Evolutionary conservation across 2,329 filamentous ascomycete genomes (phyloP).

Genomic region (Pseudopithomyces chartarum): DNA sequence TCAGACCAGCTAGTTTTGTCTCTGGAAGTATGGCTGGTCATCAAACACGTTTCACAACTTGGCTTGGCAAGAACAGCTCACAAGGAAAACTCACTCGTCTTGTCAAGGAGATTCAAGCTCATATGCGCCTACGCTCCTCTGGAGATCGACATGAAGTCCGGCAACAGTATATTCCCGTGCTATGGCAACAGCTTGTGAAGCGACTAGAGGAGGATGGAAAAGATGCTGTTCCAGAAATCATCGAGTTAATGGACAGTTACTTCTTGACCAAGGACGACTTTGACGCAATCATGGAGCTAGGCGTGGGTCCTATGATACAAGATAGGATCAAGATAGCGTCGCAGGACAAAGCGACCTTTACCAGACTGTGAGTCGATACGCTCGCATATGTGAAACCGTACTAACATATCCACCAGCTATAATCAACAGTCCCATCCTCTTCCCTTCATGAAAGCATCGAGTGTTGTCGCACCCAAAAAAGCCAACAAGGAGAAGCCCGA

Average conservation of each 20-base stretch:
- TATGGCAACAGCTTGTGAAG: constrained; percentile 82
- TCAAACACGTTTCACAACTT: constrained; percentile 78
- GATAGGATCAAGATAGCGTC: constrained; percentile 77
- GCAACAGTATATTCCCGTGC: constrained; percentile 87
- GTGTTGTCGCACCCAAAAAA: constrained; percentile 73
- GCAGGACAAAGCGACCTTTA: constrained; percentile 88
- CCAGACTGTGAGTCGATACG: constrained; percentile 70
- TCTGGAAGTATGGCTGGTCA: constrained; percentile 73
- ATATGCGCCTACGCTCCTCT: constrained; percentile 90
- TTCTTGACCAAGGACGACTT: constrained; percentile 94
- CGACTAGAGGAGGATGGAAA: constrained; percentile 78
- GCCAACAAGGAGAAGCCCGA: constrained; percentile 79
- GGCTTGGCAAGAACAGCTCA: constrained; percentile 96
- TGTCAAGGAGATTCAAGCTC: constrained; percentile 92
- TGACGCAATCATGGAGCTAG: constrained; percentile 89
- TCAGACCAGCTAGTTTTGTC: constrained; percentile 85
- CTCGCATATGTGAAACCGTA: background rate
- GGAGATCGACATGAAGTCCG: constrained; percentile 92
- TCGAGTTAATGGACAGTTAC: constrained; percentile 96
- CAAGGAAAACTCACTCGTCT: constrained; percentile 72
- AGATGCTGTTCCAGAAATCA: constrained; percentile 79
- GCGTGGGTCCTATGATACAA: constrained; percentile 82
- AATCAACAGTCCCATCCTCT: constrained; percentile 85
- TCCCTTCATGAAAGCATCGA: constrained; percentile 94
- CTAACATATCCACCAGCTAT: constrained; percentile 63